Conservation (phyloP, 2,329 filamentous ascomycete species). For the Phialemonium atrogriseum region DNA sequence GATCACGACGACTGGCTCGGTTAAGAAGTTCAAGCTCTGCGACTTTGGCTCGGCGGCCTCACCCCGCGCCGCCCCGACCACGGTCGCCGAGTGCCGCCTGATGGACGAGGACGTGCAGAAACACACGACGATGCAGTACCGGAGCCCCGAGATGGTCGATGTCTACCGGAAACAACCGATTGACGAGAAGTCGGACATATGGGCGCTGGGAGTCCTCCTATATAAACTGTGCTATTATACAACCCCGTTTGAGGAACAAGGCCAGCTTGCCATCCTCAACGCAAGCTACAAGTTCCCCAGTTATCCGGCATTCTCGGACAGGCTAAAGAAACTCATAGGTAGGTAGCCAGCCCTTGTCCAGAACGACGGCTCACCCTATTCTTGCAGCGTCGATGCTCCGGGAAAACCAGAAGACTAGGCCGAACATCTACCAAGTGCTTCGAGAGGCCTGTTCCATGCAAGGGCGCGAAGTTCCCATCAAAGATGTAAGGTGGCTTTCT, state of each 20-base stretch:
- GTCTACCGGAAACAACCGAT: constrained; percentile 95
- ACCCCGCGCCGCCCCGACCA: constrained; percentile 76
- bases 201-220: constrained; percentile 87
- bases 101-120: constrained; percentile 97
- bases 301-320: constrained; percentile 83
- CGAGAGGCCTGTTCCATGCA: constrained; percentile 84
- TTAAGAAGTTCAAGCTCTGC: constrained; percentile 84
- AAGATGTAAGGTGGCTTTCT: constrained; percentile 57
- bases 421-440: constrained; percentile 91
- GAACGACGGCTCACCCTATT: constrained; percentile 10
- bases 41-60: constrained; percentile 92
- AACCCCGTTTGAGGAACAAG: constrained; percentile 95
- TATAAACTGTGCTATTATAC: constrained; percentile 99
- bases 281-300: constrained; percentile 87
- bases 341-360: constrained; percentile 21
- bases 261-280: constrained; percentile 94
- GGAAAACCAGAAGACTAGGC: constrained; percentile 68
- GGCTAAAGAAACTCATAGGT: constrained; percentile 86
- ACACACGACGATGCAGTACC: constrained; percentile 94
- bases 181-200: constrained; percentile 98
- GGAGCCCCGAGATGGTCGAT: constrained; percentile 97
- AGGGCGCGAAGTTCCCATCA: constrained; percentile 75
- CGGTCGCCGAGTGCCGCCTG: constrained; percentile 77
- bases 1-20: constrained; percentile 62
- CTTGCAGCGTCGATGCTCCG: constrained; percentile 74